Evolutionary conservation across 2,329 filamentous ascomycete genomes (phyloP).

Genomic region (Neobulgaria alba): DNA sequence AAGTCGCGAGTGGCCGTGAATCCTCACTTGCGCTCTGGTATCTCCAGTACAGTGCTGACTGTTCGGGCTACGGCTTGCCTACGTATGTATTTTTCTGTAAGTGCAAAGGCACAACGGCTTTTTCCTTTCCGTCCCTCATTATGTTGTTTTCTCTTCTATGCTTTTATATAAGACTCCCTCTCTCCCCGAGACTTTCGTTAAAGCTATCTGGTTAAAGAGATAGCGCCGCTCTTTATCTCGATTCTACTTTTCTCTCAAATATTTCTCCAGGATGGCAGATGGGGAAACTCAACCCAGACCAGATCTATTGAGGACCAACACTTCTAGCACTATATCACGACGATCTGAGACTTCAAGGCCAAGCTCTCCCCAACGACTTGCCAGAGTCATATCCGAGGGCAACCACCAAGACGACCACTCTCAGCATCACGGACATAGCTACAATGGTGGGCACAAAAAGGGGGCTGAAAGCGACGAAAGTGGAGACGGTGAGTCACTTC

Average conservation of each 20-base stretch:
- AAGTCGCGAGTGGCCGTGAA: too few species aligned
- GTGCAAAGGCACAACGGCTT: too few species aligned
- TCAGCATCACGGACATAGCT: conserved; percentile 12
- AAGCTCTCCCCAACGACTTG: conserved; percentile 8
- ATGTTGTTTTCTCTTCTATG: too few species aligned
- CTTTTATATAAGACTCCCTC: too few species aligned
- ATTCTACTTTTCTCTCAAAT: not conserved
- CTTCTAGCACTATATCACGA: conserved; percentile 9
- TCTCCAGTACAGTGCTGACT: too few species aligned
- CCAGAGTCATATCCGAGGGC: conserved; percentile 14
- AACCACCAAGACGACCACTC: conserved; percentile 19
- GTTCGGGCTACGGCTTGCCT: too few species aligned
- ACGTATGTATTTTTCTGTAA: too few species aligned
- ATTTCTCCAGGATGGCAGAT: conserved; percentile 9
- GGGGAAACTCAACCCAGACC: not conserved
- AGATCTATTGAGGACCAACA: conserved; percentile 5
- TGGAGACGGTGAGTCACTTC: conserved; percentile 8
- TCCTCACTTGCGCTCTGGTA: too few species aligned
- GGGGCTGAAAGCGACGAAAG: conserved; percentile 6
- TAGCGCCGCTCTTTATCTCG: too few species aligned
- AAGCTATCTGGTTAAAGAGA: too few species aligned
- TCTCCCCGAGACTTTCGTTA: too few species aligned
- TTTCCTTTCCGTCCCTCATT: too few species aligned
- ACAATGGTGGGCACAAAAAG: conserved; percentile 8
- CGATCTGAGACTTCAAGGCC: conserved; percentile 7